A percentile compares a stretch with the other conserved stretches of the same genome.
Evolutionary conservation across 352 stramenopile species (phyloP).

Genomic region (Phytopythium ostracodes): DNA sequence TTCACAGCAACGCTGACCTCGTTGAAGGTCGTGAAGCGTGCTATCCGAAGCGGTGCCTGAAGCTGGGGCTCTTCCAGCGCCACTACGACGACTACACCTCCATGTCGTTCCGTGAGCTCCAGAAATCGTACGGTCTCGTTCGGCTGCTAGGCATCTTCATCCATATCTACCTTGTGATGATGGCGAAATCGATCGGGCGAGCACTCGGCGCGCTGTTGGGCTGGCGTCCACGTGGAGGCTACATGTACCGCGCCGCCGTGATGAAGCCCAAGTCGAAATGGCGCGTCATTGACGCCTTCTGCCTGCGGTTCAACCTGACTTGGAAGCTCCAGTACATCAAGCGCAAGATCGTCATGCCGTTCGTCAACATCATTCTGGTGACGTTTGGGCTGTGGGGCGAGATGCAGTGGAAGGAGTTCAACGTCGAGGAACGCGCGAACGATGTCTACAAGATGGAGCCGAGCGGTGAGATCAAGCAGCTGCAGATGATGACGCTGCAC

Average conservation of each 20-base stretch:
- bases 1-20: constrained; percentile 53
- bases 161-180: constrained; percentile 46
- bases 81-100: constrained; percentile 42
- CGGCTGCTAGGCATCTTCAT: constrained; percentile 38
- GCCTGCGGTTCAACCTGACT: constrained; percentile 46
- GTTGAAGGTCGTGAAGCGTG: constrained; percentile 17
- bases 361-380: constrained; percentile 41
- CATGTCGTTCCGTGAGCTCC: constrained; percentile 22
- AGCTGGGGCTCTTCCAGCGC: constrained; percentile 9
- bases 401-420: constrained; percentile 43
- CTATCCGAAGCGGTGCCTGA: constrained; percentile 8
- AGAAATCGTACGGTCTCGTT: constrained; percentile 40
- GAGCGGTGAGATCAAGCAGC: constrained; percentile 49
- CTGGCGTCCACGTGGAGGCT: constrained; percentile 24
- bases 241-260: constrained; percentile 45
- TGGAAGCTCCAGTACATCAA: constrained; percentile 60
- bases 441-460: constrained; percentile 55
- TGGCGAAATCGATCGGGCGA: constrained; percentile 43
- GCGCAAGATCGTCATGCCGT: constrained; percentile 51
- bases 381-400: constrained; percentile 47
- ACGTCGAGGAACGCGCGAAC: constrained; percentile 55
- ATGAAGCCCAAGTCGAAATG: constrained; percentile 22
- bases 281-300: constrained; percentile 38
- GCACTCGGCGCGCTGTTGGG: constrained; percentile 31
- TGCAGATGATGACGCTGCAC: constrained; percentile 70